phyloP scores from a whole-genome alignment of 345 rosid species.

The Erysimum cheiranthoides region DNA sequence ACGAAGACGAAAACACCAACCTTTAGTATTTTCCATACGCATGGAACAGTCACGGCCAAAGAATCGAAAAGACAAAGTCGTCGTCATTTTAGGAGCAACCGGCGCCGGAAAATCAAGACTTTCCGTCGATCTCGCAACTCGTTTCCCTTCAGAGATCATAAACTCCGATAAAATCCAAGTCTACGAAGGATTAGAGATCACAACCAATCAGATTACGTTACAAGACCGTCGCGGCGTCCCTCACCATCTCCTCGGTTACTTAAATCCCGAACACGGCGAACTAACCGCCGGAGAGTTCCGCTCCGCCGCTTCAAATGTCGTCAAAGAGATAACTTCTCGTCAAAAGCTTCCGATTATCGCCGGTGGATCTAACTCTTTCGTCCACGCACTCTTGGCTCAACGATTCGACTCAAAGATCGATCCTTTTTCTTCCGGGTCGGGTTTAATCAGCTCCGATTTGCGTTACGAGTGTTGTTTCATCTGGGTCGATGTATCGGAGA shows the following conservation, averaged over 20 bases:
- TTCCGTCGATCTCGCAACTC: constrained; percentile 76
- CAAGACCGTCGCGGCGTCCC: constrained; percentile 65
- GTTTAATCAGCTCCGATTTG: constrained; percentile 49
- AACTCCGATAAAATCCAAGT: constrained; percentile 95
- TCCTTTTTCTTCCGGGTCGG: constrained; percentile 51
- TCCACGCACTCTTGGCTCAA: constrained; percentile 72
- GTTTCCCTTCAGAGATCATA: constrained; percentile 63
- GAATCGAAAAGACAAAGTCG: constrained; percentile 56
- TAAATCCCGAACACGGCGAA: constrained; percentile 55
- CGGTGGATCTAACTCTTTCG: constrained; percentile 92
- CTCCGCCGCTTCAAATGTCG: constrained; percentile 47
- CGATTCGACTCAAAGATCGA: constrained; percentile 57
- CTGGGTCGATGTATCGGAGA: constrained; percentile 80
- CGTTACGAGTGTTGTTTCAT: constrained; percentile 81
- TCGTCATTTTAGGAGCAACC: constrained; percentile 89
- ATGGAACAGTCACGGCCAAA: constrained; percentile 10
- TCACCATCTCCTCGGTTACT: constrained; percentile 78
- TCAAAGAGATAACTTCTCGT: constrained; percentile 54
- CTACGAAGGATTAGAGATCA: constrained; percentile 74
- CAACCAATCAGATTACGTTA: constrained; percentile 78
- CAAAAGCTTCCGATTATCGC: constrained; percentile 66
- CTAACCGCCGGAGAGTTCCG: constrained; percentile 65
- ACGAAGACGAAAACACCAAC: constrained; percentile 30
- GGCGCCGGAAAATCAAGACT: constrained; percentile 84
- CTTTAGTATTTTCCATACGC: constrained; percentile 23